Evolutionary conservation across 2,329 filamentous ascomycete genomes (phyloP).

Genomic region (Hymenotorrendiella dingleyae): DNA sequence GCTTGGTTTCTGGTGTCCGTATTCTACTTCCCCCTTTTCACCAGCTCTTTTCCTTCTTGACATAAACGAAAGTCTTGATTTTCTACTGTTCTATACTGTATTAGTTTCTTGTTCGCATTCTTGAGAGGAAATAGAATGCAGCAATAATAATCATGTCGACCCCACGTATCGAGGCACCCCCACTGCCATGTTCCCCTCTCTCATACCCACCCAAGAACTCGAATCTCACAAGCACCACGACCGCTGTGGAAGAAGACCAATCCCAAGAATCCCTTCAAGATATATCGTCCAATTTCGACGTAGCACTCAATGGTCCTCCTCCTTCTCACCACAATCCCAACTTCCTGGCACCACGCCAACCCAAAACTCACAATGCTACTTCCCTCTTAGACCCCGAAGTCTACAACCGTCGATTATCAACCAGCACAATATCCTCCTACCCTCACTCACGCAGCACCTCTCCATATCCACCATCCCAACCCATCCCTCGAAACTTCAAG

Average conservation of each 20-base stretch:
- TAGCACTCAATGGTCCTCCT: conserved; percentile 21
- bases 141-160: no score
- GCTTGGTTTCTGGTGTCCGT: no score
- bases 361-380: conserved; percentile 14
- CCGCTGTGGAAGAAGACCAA: conserved; percentile 12
- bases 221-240: conserved; percentile 13
- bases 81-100: no score
- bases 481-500: conserved; percentile 6
- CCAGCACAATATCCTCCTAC: conserved; percentile 36
- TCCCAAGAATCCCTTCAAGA: conserved; percentile 21
- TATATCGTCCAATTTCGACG: conserved; percentile 24
- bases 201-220: conserved; percentile 1
- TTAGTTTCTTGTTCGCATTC: no score
- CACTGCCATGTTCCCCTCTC: conserved; percentile 8
- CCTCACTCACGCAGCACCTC: conserved; percentile 15
- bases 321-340: no score
- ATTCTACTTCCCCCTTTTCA: no score
- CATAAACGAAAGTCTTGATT: no score
- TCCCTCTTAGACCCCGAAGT: conserved; percentile 29
- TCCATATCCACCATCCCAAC: conserved; percentile 11
- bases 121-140: no score
- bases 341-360: conserved; percentile 13
- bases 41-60: no score
- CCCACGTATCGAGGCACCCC: background rate
- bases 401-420: conserved; percentile 36